phyloP scores from a whole-genome alignment of 129 eudicot genomes.

The Calendula officinalis region DNA sequence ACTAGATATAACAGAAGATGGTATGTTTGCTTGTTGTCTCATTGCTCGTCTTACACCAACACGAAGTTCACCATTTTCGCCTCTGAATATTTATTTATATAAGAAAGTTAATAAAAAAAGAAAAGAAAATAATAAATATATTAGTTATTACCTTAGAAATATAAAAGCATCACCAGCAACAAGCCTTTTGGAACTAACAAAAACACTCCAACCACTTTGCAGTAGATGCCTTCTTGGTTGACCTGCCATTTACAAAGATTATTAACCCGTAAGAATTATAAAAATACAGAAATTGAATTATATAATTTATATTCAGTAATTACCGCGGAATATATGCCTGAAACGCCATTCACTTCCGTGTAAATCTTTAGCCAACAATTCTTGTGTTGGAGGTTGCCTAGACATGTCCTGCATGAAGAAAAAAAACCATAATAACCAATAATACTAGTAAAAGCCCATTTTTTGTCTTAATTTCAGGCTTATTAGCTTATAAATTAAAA shows the following conservation, averaged over 20 bases:
- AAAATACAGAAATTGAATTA: neutral
- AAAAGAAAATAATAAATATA: neutral
- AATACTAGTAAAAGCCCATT: neutral
- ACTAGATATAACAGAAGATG: slow-evolving; percentile 97
- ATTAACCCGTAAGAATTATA: neutral
- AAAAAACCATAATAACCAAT: slow-evolving; percentile 6
- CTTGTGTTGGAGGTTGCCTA: slow-evolving; percentile 95
- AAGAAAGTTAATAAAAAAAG: slow-evolving; percentile 1
- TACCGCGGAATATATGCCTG: slow-evolving; percentile 93
- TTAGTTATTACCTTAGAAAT: slow-evolving; percentile 60
- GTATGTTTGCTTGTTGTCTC: slow-evolving; percentile 91
- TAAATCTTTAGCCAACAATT: slow-evolving; percentile 86
- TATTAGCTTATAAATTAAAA: no score
- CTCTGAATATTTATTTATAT: slow-evolving; percentile 44
- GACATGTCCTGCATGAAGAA: slow-evolving; percentile 74
- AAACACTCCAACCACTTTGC: slow-evolving; percentile 99
- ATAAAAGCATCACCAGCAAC: slow-evolving; percentile 99
- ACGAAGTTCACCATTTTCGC: slow-evolving; percentile 97
- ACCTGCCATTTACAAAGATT: slow-evolving; percentile 47
- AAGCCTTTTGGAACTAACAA: slow-evolving; percentile 95
- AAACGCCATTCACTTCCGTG: slow-evolving; percentile 95
- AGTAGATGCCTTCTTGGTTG: slow-evolving; percentile 96
- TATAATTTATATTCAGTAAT: neutral
- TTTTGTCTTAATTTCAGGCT: no score
- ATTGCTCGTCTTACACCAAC: slow-evolving; percentile 98